Evolutionary conservation across 2,329 filamentous ascomycete species (phyloP).

Genomic region (Diatrype stigma): DNA sequence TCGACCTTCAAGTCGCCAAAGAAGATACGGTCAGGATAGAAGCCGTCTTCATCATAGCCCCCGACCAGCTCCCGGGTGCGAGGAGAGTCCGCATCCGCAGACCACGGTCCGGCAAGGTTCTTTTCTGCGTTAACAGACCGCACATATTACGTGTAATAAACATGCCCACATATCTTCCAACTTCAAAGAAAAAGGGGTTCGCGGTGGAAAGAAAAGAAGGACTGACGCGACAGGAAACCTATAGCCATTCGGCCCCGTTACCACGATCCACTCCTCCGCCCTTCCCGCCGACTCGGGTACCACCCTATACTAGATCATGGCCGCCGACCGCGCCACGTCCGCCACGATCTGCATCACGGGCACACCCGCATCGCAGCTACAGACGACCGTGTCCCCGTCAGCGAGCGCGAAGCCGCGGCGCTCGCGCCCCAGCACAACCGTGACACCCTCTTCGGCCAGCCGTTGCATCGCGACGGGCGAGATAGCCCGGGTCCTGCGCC

Average conservation of each 20-base stretch:
- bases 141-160: no score
- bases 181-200: no score
- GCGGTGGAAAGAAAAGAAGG: no score
- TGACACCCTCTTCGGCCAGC: neutral
- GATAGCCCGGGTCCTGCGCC: conserved; percentile 1
- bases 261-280: neutral
- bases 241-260: neutral
- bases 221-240: no score
- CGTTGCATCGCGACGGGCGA: neutral
- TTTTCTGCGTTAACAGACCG: neutral
- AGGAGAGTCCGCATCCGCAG: neutral
- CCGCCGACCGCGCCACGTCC: conserved; percentile 1
- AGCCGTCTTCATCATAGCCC: neutral
- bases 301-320: neutral
- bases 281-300: neutral
- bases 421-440: neutral
- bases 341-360: conserved; percentile 2
- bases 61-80: neutral
- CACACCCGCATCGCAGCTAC: neutral
- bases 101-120: neutral
- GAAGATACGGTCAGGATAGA: neutral
- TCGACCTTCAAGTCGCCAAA: neutral
- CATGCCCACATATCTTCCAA: no score
- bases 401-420: conserved; percentile 1
- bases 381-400: neutral